These are phyloP conservation scores for Clonostachys sp. DNA, from an alignment of 2,329 filamentous ascomycete genomes.

Conservation along the genomic window DNA sequence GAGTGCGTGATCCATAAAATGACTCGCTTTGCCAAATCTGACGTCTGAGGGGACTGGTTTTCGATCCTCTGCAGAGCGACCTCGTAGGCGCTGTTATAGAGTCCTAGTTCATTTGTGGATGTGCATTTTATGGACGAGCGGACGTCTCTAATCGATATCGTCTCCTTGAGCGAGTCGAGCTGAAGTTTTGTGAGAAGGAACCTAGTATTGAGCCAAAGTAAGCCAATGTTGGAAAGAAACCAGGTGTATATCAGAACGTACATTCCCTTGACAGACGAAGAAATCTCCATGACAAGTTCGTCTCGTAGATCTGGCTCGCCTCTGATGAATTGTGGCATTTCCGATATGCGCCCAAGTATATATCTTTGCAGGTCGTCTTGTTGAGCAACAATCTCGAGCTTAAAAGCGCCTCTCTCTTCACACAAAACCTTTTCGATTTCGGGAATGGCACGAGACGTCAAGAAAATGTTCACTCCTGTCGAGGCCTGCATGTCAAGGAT, in stretches of 20 bases:
- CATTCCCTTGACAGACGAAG: slow-evolving; percentile 8
- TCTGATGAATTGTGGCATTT: not conserved
- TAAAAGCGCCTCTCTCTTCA: no score
- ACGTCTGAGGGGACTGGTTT: no score
- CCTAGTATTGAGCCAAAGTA: not conserved
- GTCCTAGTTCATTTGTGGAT: no score
- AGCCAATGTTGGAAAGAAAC: not conserved
- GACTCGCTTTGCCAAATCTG: no score
- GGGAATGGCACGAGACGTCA: slow-evolving; percentile 12
- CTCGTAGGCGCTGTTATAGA: no score
- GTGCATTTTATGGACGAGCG: no score
- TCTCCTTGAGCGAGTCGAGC: slow-evolving; percentile 1
- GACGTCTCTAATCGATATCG: no score
- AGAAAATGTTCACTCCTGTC: slow-evolving; percentile 6
- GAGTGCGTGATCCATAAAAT: no score
- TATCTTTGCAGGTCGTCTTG: slow-evolving; percentile 3
- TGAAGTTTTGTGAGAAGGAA: slow-evolving; percentile 2
- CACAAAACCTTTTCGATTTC: not conserved
- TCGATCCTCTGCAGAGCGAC: no score
- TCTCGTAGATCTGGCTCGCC: not conserved
- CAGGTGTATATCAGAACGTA: not conserved
- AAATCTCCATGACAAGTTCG: slow-evolving; percentile 4
- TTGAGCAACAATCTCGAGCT: slow-evolving; percentile 2
- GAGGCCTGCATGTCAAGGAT: slow-evolving; percentile 1
- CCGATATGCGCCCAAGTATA: not conserved